Evolutionary conservation across 2,329 filamentous ascomycete genomes (phyloP), one percentile per base, ranked within the genome.

Genomic region (Periconia sp.): DNA sequence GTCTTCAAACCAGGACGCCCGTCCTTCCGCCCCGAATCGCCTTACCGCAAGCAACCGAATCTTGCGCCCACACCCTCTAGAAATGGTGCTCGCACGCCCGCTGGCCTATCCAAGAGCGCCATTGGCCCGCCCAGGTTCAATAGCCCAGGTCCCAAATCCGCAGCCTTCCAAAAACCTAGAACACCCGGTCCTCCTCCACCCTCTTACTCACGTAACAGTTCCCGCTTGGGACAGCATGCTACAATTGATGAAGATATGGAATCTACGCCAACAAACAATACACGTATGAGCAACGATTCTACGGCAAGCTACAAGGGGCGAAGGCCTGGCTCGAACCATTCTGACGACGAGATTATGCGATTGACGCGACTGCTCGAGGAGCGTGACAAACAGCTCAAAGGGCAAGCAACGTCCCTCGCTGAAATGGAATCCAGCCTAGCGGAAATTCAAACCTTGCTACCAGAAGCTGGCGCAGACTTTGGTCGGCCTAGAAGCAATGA

Each of bases 351-450:
- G 69, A 73, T 95, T 8, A 86, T 89, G 62, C 82, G 85, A 31
- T 79, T 99, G 27, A 86, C 85, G 56, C 77, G 81, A 40, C 85
- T 93, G 71, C 81, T 97, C 18, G 86, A 92, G 59, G 92, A 96
- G 57, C 87, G 91, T 30, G 92, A 97, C 62, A 85, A 82, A 60
- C 91, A 96, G 70, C 78, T 99, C n/a, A 88, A 87, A 63, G 94
- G 97, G 42, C 94, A 99, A 73, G 87, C 91, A 2, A 79, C 85
- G 5, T 90, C 88, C 17, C 77, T 99, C 49, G 82, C 86, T 14
- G 94, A 99, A 62, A 97, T 99, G 88, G 93, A 99, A 69, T 84
- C 82, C 55, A 93, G 88, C 57, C 78, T 97, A 45, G 86, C 86
- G n/a, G 92, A 96, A 70, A 80, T 96, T 17, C 88, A 91, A 58